Conservation (phyloP, 257 asterid species). For the Nicotiana attenuata region DNA sequence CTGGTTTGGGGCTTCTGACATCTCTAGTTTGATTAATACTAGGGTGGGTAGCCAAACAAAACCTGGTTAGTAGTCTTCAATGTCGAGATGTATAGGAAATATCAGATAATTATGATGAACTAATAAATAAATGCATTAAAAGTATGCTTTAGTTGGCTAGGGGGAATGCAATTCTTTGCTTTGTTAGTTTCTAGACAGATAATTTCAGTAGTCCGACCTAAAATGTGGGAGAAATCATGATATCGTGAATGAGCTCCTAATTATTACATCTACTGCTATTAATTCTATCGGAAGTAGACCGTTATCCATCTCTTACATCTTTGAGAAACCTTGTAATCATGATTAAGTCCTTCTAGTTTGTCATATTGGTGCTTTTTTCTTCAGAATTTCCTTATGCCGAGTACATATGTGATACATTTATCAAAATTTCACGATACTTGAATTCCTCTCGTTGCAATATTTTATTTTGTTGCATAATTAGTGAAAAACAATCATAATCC, state of each 20-base stretch:
- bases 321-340: not conserved
- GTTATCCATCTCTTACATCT: not conserved
- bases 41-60: not conserved
- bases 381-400: no score
- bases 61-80: not conserved
- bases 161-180: not conserved
- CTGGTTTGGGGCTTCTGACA: not conserved
- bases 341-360: no score
- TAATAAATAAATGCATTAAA: not conserved
- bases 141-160: not conserved
- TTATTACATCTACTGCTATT: not conserved
- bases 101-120: no score
- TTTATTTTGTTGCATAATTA: no score
- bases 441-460: no score
- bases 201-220: not conserved
- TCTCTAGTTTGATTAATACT: not conserved
- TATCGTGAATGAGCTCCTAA: not conserved
- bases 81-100: not conserved
- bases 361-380: no score
- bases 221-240: not conserved
- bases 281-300: not conserved
- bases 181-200: not conserved
- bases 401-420: no score
- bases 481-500: no score
- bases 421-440: no score